Conservation (phyloP, 108 stramenopile genomes). For the Mediolabrus comicus region DNA sequence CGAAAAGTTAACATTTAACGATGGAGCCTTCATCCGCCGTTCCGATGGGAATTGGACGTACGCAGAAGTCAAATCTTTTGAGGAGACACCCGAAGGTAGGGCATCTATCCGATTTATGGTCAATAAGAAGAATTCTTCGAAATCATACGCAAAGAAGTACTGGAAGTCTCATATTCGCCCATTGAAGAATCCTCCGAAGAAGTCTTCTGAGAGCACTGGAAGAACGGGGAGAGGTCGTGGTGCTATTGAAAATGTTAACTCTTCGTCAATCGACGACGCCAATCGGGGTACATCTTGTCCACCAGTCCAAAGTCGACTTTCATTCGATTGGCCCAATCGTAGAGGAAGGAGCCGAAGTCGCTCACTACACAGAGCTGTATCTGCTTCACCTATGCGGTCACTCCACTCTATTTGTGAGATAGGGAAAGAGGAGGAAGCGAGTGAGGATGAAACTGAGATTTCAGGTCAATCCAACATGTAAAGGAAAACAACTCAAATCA, state of each 20-base stretch:
- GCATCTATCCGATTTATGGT: conserved; percentile 40
- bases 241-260: conserved; percentile 22
- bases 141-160: conserved; percentile 45
- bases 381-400: conserved; percentile 36
- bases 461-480: background rate
- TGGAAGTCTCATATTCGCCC: conserved; percentile 46
- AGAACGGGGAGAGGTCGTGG: conserved; percentile 21
- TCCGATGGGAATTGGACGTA: conserved; percentile 50
- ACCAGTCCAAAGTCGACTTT: conserved; percentile 22
- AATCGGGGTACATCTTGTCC: conserved; percentile 22
- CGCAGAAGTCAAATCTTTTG: conserved; percentile 32
- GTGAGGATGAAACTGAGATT: conserved; percentile 11
- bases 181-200: conserved; percentile 12
- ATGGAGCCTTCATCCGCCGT: conserved; percentile 43
- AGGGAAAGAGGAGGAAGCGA: conserved; percentile 32
- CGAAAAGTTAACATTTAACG: conserved; percentile 21
- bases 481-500: too few relatives aligned
- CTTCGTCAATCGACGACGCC: conserved; percentile 11
- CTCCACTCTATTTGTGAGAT: conserved; percentile 36
- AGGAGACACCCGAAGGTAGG: conserved; percentile 23
- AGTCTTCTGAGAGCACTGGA: background rate
- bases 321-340: conserved; percentile 20
- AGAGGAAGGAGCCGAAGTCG: conserved; percentile 34
- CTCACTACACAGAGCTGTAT: conserved; percentile 34
- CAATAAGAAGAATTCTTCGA: conserved; percentile 29